A percentile compares a stretch with the other conserved stretches of the same genome.
phyloP scores from a whole-genome alignment of 495 filamentous ascomycete species.

The Darksidea phi region DNA sequence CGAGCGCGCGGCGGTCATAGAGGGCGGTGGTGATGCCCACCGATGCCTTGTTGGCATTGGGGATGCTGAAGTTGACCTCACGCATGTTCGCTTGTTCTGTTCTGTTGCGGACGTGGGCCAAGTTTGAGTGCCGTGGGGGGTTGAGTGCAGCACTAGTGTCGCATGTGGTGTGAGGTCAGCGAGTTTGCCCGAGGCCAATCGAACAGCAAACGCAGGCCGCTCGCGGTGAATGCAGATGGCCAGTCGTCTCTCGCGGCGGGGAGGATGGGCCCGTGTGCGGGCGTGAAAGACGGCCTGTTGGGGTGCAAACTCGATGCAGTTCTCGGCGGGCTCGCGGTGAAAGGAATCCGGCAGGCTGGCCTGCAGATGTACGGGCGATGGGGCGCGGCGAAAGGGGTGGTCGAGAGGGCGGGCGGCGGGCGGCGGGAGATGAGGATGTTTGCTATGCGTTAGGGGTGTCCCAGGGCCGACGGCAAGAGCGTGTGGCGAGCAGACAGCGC shows the following conservation, averaged over 20 bases:
- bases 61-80: conserved; percentile 99
- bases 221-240: conserved; percentile 10
- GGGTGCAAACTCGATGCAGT: conserved; percentile 11
- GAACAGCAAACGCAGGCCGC: conserved; percentile 13
- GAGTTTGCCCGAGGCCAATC: conserved; percentile 7
- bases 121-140: conserved; percentile 5
- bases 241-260: conserved; percentile 12
- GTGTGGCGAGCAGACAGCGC: conserved; percentile 30
- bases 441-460: conserved; percentile 30
- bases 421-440: conserved; percentile 24
- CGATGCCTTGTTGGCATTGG: conserved; percentile 98
- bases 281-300: conserved; percentile 14
- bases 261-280: conserved; percentile 6
- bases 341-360: conserved; percentile 1
- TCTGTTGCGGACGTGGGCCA: background rate
- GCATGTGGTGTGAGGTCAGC: conserved; percentile 30
- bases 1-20: conserved; percentile 93
- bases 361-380: background rate
- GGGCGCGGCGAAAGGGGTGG: conserved; percentile 6
- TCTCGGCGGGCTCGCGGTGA: conserved; percentile 21
- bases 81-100: conserved; percentile 71
- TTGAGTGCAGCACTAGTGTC: conserved; percentile 30
- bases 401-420: conserved; percentile 19
- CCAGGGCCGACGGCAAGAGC: conserved; percentile 29
- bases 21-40: conserved; percentile 98